phyloP scores from a whole-genome alignment of 2,329 filamentous ascomycete species.

The Colletotrichum sidae region DNA sequence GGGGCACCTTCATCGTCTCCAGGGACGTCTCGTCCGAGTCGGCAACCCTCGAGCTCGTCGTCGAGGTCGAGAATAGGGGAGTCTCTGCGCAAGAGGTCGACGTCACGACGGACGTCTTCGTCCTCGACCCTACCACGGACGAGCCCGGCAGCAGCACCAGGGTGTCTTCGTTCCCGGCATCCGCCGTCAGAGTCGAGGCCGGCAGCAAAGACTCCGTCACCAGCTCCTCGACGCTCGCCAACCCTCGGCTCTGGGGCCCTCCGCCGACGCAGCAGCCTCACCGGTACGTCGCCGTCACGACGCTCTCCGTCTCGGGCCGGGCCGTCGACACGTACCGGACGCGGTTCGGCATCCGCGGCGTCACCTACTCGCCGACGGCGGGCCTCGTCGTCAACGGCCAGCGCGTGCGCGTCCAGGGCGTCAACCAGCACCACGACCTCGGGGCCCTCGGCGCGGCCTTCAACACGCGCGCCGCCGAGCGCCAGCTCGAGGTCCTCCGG shows the following conservation, averaged over 20 bases:
- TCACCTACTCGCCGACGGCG: conserved; percentile 54
- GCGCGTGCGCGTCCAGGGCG: conserved; percentile 56
- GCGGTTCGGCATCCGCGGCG: conserved; percentile 59
- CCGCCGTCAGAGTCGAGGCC: conserved; percentile 44
- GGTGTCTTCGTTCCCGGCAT: conserved; percentile 49
- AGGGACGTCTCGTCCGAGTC: conserved; percentile 55
- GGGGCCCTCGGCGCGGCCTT: conserved; percentile 63
- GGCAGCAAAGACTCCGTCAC: conserved; percentile 49
- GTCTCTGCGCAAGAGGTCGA: conserved; percentile 46
- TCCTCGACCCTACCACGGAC: conserved; percentile 48
- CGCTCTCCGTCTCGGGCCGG: conserved; percentile 42
- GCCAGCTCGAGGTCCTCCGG: conserved; percentile 61
- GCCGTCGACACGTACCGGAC: conserved; percentile 60
- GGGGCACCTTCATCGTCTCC: conserved; percentile 61
- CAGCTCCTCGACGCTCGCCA: conserved; percentile 43
- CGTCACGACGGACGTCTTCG: conserved; percentile 54
- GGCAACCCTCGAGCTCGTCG: conserved; percentile 56
- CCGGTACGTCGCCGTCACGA: conserved; percentile 59
- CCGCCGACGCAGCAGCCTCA: conserved; percentile 57
- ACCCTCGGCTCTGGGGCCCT: conserved; percentile 62
- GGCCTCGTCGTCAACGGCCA: conserved; percentile 60
- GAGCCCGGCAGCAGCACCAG: conserved; percentile 35
- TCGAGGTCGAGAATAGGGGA: conserved; percentile 60
- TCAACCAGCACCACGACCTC: conserved; percentile 63
- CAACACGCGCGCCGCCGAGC: conserved; percentile 59